Evolutionary conservation across 2,329 filamentous ascomycete species (phyloP).

Genomic region (Aspergillus intermedius): DNA sequence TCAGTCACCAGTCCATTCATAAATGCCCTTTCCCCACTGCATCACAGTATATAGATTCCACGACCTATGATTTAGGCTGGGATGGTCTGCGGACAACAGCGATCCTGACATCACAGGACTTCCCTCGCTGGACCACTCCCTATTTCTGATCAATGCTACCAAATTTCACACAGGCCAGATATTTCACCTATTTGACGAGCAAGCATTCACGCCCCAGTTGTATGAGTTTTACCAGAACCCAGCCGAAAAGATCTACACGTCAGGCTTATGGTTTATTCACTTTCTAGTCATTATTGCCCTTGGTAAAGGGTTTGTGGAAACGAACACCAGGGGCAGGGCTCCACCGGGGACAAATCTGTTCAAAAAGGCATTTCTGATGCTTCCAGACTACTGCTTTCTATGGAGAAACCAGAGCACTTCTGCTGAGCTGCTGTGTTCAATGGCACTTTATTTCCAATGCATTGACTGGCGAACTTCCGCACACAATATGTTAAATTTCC

Average conservation of each 20-base stretch:
- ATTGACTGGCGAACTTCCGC: slow-evolving; percentile 44
- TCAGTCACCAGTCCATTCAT: slow-evolving; percentile 44
- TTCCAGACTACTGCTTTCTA: slow-evolving; percentile 39
- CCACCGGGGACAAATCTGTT: slow-evolving; percentile 47
- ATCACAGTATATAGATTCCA: slow-evolving; percentile 46
- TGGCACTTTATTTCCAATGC: slow-evolving; percentile 49
- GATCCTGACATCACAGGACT: slow-evolving; percentile 19
- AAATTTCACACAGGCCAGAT: slow-evolving; percentile 51
- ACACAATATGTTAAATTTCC: slow-evolving; percentile 37
- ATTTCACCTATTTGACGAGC: slow-evolving; percentile 50
- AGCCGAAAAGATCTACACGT: slow-evolving; percentile 15
- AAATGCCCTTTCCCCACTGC: slow-evolving; percentile 38
- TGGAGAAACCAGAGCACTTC: slow-evolving; percentile 40
- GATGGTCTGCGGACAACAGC: slow-evolving; percentile 31
- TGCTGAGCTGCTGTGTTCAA: slow-evolving; percentile 47
- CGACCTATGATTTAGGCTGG: slow-evolving; percentile 49
- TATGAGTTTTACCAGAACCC: slow-evolving; percentile 36
- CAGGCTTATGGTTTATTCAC: slow-evolving; percentile 47
- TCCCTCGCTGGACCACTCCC: slow-evolving; percentile 41
- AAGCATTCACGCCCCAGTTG: slow-evolving; percentile 43
- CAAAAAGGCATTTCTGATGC: slow-evolving; percentile 38
- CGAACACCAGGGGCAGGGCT: slow-evolving; percentile 26
- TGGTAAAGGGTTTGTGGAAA: slow-evolving; percentile 48
- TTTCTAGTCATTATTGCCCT: slow-evolving; percentile 50
- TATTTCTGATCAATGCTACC: slow-evolving; percentile 49